These are phyloP conservation scores for Platismatia glauca DNA, from an alignment of 495 filamentous ascomycete species.

Conservation along the genomic window DNA sequence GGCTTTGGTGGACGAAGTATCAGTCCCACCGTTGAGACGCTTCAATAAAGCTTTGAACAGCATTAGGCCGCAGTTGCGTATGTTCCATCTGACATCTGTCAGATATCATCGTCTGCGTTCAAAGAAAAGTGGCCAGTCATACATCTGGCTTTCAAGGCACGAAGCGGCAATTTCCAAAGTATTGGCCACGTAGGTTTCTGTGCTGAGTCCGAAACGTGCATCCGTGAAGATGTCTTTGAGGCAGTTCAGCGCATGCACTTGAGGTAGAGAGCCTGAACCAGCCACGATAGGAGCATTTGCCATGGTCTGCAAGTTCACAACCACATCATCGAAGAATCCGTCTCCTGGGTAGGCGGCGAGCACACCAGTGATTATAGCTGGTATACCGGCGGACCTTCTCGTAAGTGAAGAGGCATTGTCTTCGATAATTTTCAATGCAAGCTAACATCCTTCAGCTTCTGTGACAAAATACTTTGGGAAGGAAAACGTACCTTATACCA, in stretches of 20 bases:
- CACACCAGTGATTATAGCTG: conserved; percentile 71
- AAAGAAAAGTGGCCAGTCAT: conserved; percentile 19
- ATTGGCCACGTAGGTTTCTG: conserved; percentile 61
- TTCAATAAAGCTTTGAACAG: conserved; percentile 76
- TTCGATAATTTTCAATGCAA: conserved; percentile 54
- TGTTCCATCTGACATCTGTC: conserved; percentile 60
- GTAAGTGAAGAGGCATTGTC: conserved; percentile 70
- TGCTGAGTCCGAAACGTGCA: conserved; percentile 52
- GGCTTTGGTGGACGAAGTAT: conserved; percentile 16
- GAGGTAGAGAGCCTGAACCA: conserved; percentile 49
- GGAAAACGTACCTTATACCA: conserved; percentile 57
- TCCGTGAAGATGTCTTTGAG: conserved; percentile 80
- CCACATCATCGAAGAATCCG: conserved; percentile 39
- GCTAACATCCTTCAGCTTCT: conserved; percentile 31
- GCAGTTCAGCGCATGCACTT: conserved; percentile 91
- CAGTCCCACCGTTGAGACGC: conserved; percentile 30
- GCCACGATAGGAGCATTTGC: conserved; percentile 46
- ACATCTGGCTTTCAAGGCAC: conserved; percentile 59
- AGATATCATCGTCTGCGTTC: conserved; percentile 3
- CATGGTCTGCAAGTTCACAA: conserved; percentile 48
- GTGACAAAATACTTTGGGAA: not conserved
- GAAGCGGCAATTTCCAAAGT: conserved; percentile 64
- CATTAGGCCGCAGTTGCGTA: conserved; percentile 86
- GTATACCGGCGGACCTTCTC: conserved; percentile 83
- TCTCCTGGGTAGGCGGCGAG: conserved; percentile 45